Conservation (phyloP, 2,329 filamentous ascomycete species). For the Dryadomyces sulphureus region DNA sequence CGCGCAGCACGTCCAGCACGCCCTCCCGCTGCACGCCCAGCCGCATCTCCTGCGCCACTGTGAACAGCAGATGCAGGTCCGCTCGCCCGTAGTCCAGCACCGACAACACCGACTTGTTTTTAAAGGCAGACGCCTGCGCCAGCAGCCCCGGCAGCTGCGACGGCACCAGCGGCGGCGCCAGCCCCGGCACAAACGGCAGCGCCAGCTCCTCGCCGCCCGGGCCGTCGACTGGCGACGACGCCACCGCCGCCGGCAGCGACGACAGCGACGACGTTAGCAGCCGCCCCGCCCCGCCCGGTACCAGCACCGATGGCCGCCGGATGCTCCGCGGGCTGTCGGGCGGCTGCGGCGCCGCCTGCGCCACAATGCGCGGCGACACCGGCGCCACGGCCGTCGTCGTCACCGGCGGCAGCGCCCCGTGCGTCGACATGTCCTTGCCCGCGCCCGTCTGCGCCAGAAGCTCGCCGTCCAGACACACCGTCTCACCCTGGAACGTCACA, state of each 20-base stretch:
- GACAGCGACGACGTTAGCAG: constrained; percentile 27
- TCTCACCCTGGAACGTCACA: constrained; percentile 61
- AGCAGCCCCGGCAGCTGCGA: constrained; percentile 51
- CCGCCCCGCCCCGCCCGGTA: background rate
- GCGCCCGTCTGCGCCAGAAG: constrained; percentile 38
- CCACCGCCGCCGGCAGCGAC: background rate
- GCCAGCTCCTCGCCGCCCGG: background rate
- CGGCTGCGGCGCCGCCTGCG: background rate
- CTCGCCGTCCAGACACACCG: constrained; percentile 60
- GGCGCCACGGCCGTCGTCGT: constrained; percentile 17
- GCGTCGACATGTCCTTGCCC: constrained; percentile 64
- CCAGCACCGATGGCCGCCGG: background rate
- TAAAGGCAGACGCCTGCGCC: constrained; percentile 65
- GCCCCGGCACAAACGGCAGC: background rate
- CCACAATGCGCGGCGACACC: background rate
- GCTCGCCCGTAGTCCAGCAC: constrained; percentile 79
- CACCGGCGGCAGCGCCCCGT: constrained; percentile 32
- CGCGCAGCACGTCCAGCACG: constrained; percentile 72
- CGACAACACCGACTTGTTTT: constrained; percentile 77
- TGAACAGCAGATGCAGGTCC: constrained; percentile 88
- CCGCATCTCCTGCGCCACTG: constrained; percentile 94
- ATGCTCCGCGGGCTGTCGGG: background rate
- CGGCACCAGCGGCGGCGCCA: constrained; percentile 1
- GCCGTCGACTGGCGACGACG: background rate
- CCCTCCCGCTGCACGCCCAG: constrained; percentile 87